Conservation (phyloP, 176 grass and related monocot genomes). For the Ensete glaucum region DNA sequence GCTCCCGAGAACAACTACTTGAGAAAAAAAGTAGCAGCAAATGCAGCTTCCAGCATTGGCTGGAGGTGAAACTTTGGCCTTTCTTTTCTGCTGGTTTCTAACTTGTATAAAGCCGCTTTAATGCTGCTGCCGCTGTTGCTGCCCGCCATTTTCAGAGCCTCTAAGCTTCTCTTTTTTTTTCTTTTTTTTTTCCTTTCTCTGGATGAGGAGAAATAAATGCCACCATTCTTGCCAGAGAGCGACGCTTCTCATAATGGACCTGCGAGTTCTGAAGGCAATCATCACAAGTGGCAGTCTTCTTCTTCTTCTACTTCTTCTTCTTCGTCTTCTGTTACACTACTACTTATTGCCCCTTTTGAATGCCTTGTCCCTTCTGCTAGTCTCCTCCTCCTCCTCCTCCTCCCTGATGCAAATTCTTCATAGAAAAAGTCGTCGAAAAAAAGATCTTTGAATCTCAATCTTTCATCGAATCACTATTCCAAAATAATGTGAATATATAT, state of each 20-base stretch:
- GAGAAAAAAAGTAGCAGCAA: constrained; percentile 1
- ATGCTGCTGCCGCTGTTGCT: neutral
- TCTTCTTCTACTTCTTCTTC: constrained; percentile 35
- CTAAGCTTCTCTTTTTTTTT: neutral
- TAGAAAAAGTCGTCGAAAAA: neutral
- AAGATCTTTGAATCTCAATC: neutral
- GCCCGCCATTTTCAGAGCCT: neutral
- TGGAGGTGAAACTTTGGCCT: no score
- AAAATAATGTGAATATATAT: neutral
- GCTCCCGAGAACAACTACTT: constrained; percentile 3
- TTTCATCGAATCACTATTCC: neutral
- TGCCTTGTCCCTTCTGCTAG: constrained; percentile 25
- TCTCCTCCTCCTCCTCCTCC: constrained; percentile 16
- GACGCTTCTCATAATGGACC: constrained; percentile 20
- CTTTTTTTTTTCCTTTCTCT: neutral
- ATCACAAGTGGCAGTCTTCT: constrained; percentile 38
- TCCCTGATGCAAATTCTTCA: neutral
- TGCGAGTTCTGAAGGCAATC: constrained; percentile 31
- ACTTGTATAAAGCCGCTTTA: constrained; percentile 1
- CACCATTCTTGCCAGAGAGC: constrained; percentile 21
- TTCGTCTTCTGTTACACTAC: constrained; percentile 9
- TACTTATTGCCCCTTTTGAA: constrained; percentile 2
- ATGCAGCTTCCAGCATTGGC: neutral
- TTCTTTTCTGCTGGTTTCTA: neutral
- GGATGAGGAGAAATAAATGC: neutral